phyloP scores from a whole-genome alignment of 2,329 filamentous ascomycete species.

The Trichoderma aggressivum region DNA sequence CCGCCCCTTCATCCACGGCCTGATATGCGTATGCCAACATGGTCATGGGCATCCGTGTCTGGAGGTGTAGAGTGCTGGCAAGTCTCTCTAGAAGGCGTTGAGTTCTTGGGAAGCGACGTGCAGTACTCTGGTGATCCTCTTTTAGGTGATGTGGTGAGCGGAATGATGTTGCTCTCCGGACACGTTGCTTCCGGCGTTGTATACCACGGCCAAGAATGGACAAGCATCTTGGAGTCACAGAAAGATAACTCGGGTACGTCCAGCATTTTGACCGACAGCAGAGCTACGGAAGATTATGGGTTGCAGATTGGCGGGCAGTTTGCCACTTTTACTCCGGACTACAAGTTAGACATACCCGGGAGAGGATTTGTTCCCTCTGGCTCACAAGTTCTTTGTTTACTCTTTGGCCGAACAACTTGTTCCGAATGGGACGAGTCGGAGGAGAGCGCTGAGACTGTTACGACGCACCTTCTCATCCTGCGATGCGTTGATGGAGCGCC shows the following conservation, averaged over 20 bases:
- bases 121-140: not conserved
- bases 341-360: not conserved
- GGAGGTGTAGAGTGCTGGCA: constrained; percentile 11
- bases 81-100: not conserved
- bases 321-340: not conserved
- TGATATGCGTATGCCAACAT: constrained; percentile 7
- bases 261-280: not conserved
- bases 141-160: constrained; percentile 14
- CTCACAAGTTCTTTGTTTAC: constrained; percentile 3
- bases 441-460: not conserved
- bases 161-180: constrained; percentile 1
- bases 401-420: not conserved
- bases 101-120: constrained; percentile 7
- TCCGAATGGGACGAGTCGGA: not conserved
- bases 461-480: not conserved
- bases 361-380: not conserved
- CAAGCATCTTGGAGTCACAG: not conserved
- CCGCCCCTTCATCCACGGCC: not conserved
- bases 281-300: not conserved
- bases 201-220: constrained; percentile 7
- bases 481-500: not conserved
- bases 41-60: constrained; percentile 20
- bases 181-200: not conserved
- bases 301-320: not conserved
- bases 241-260: not conserved